These are phyloP conservation scores for Crithidia bombi DNA, from an alignment of 208 protist genomes.

Conservation along the genomic window DNA sequence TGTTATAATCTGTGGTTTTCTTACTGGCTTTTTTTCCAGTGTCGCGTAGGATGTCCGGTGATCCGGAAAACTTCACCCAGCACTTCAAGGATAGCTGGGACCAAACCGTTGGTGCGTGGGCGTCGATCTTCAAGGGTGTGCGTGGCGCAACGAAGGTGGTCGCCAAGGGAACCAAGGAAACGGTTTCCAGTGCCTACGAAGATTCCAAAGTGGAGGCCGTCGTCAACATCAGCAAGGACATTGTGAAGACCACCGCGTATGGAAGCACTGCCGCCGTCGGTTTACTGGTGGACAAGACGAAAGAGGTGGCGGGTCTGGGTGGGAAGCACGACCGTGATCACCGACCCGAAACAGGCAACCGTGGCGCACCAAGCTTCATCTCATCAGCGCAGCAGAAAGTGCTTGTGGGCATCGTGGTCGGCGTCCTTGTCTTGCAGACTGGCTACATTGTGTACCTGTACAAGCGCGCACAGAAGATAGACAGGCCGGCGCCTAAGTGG, in stretches of 20 bases:
- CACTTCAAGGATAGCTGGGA: slow-evolving; percentile 32
- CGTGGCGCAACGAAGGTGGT: slow-evolving; percentile 16
- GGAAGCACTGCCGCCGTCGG: slow-evolving; percentile 13
- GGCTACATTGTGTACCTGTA: slow-evolving; percentile 36
- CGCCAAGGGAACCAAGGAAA: slow-evolving; percentile 27
- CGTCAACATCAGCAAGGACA: slow-evolving; percentile 26
- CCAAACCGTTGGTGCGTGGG: slow-evolving; percentile 28
- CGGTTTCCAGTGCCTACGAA: slow-evolving; percentile 12
- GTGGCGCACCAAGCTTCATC: slow-evolving; percentile 3
- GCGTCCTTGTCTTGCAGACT: slow-evolving; percentile 27
- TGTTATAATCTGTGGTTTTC: no score
- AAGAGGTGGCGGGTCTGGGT: slow-evolving; percentile 9
- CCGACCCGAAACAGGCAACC: slow-evolving; percentile 5
- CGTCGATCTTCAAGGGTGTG: slow-evolving; percentile 24
- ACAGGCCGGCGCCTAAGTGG: slow-evolving; percentile 26
- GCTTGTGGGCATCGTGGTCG: slow-evolving; percentile 26
- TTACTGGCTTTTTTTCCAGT: neutral
- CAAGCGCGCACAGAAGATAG: slow-evolving; percentile 10
- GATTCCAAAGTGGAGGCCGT: slow-evolving; percentile 23
- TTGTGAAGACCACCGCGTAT: slow-evolving; percentile 22
- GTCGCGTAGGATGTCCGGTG: slow-evolving; percentile 3
- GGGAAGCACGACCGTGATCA: neutral
- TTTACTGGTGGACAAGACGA: slow-evolving; percentile 23
- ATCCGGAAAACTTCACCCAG: slow-evolving; percentile 20
- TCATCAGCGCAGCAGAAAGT: slow-evolving; percentile 19